These are phyloP conservation scores for Clonostachys solani DNA, from an alignment of 2,329 filamentous ascomycete genomes.

Conservation along the genomic window DNA sequence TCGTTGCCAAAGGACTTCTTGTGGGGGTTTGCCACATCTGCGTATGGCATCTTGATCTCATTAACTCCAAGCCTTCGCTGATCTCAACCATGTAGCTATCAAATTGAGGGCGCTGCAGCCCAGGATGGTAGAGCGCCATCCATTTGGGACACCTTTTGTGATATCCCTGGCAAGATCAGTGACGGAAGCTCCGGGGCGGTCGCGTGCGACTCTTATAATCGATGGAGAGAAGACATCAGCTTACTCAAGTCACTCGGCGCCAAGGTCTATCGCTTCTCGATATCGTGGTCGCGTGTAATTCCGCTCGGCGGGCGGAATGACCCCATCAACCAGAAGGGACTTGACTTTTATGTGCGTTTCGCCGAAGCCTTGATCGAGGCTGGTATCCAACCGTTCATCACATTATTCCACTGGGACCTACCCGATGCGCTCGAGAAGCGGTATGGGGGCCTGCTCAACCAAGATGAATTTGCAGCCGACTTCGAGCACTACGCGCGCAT, in stretches of 20 bases:
- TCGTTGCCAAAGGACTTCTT: constrained; percentile 68
- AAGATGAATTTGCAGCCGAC: constrained; percentile 20
- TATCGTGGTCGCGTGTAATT: constrained; percentile 82
- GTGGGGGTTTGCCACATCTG: constrained; percentile 78
- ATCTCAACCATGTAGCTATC: too few species aligned
- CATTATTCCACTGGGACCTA: constrained; percentile 61
- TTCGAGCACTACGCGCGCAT: constrained; percentile 28
- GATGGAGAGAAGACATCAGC: constrained; percentile 70
- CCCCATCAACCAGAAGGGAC: constrained; percentile 72
- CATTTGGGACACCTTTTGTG: constrained; percentile 89
- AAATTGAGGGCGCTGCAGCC: constrained; percentile 74
- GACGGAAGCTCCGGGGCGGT: constrained; percentile 52
- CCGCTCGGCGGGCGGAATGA: constrained; percentile 81
- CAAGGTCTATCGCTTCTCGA: constrained; percentile 76
- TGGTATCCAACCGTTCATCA: constrained; percentile 57
- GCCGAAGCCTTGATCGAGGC: constrained; percentile 52
- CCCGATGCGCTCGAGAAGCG: constrained; percentile 26
- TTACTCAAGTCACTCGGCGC: constrained; percentile 72
- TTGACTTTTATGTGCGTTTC: constrained; percentile 67
- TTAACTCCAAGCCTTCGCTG: too few species aligned
- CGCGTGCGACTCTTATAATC: constrained; percentile 82
- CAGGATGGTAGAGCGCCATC: constrained; percentile 76
- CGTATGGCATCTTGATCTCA: too few species aligned
- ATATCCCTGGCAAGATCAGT: constrained; percentile 23
- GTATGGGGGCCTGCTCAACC: constrained; percentile 26